Base-by-base conservation (phyloP, 208 protist species). In the Porcisia hertigi region DNA sequence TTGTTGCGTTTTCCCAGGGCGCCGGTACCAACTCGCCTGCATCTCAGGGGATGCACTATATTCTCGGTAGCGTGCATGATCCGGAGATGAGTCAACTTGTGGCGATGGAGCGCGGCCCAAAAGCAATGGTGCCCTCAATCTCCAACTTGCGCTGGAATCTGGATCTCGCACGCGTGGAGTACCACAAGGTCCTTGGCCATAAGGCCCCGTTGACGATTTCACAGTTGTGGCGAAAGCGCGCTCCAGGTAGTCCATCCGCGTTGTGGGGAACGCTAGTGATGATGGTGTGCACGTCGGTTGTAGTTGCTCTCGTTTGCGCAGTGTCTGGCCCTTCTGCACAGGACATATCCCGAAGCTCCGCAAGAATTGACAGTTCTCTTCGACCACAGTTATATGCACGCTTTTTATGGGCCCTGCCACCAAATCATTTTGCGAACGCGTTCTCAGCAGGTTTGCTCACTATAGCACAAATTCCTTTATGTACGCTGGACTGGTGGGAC, bases 91-190 rank as follows among this genome's bases (percentile, higher is more conserved):
- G 81, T 71, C 73, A 66, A 25, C 79, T 86, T 23, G 53, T 89
- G n/a, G 82, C 80, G 3, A 72, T 84, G 20, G 85, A 89, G n/a
- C 74, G 77, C 5, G 85, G 85, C 12, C 82, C 85, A 16, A 43
- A 55, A 20, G 55, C 76, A 43, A 76, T 89, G 72, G 30, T 82
- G 7, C 85, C 85, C 23, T 49, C 62, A 57, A 76, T 75, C 12
- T 16, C 62, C 8, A 75, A 78, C 30, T 55, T 14, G 23, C 52
- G 45, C 45, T 77, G 66, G 71, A 74, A 55, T 55, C 53, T 75
- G 49, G 65, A 73, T 53, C 20, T 71, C 18, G 74, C 78, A 34
- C 49, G 64, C 7, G 64, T 30, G 9, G 64, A 80, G 30, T 82
- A 83, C 63, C 25, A 34, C 39, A 86, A 64, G 30, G n/a, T 2